These are phyloP conservation scores for Podaxis pistillaris DNA, from an alignment of 768 basidiomycete genomes.

Conservation along the genomic window DNA sequence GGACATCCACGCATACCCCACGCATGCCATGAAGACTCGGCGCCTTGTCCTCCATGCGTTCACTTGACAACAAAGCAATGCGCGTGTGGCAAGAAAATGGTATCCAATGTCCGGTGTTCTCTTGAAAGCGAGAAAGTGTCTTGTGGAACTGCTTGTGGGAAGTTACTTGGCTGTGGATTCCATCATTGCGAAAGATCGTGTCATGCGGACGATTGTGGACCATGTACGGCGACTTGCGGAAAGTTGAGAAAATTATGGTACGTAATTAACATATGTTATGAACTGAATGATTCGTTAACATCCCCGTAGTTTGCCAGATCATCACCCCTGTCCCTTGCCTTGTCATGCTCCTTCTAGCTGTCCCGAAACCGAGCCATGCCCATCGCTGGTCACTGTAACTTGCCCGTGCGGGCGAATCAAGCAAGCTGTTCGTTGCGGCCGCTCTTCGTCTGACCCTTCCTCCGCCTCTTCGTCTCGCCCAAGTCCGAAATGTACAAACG, in stretches of 20 bases:
- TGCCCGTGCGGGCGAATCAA: constrained; percentile 86
- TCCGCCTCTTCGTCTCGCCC: constrained; percentile 23
- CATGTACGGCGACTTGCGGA: constrained; percentile 75
- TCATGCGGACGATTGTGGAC: constrained; percentile 80
- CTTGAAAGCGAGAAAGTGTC: constrained; percentile 73
- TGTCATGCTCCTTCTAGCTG: constrained; percentile 93
- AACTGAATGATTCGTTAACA: not conserved
- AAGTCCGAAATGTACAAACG: constrained; percentile 69
- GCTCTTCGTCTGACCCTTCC: constrained; percentile 43
- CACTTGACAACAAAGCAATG: constrained; percentile 77
- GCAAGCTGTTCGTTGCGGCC: constrained; percentile 73
- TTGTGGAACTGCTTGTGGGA: constrained; percentile 82
- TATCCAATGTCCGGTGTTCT: constrained; percentile 83
- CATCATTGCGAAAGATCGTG: constrained; percentile 85
- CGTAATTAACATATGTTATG: constrained; percentile 18
- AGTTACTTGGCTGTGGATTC: constrained; percentile 81
- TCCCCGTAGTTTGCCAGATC: constrained; percentile 52
- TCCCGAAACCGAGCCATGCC: constrained; percentile 77
- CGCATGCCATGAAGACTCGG: constrained; percentile 73
- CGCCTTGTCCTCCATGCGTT: constrained; percentile 83
- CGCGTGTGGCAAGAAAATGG: constrained; percentile 83
- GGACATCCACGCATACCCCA: constrained; percentile 82
- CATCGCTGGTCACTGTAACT: constrained; percentile 57
- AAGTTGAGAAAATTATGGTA: constrained; percentile 86
- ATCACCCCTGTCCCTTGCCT: constrained; percentile 71